Evolutionary conservation across 257 asterid genomes (phyloP).

Genomic region (Ophiorrhiza pumila): DNA sequence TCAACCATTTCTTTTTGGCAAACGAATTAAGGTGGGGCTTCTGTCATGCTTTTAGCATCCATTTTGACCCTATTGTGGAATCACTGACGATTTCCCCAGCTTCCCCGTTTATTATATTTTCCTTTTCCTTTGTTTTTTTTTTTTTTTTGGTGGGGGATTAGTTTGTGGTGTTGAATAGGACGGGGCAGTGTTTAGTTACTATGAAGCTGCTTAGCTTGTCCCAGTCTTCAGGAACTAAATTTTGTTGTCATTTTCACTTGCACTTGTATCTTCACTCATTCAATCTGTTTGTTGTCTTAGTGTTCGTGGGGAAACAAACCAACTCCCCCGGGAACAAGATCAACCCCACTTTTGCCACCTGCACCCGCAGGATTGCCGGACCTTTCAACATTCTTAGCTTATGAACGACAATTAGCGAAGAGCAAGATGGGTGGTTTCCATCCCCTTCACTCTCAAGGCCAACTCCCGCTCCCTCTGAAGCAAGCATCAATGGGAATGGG

Average conservation of each 20-base stretch:
- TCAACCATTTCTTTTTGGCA: conserved; percentile 65
- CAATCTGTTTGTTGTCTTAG: conserved; percentile 29
- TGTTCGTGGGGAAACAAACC: conserved; percentile 99
- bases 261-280: neutral
- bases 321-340: conserved; percentile 79
- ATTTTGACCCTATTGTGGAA: neutral
- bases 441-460: conserved; percentile 44
- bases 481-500: conserved; percentile 45
- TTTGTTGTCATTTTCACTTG: neutral
- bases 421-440: conserved; percentile 70
- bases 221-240: neutral
- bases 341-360: conserved; percentile 91
- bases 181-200: no score
- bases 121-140: no score
- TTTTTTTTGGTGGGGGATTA: no score
- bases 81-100: no score
- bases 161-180: no score
- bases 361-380: conserved; percentile 53
- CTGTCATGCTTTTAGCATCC: neutral
- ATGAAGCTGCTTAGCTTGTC: no score
- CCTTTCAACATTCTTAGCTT: conserved; percentile 59
- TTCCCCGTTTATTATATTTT: no score
- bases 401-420: conserved; percentile 77
- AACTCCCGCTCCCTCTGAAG: conserved; percentile 33
- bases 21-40: conserved; percentile 71